phyloP scores from a whole-genome alignment of 129 eudicot genomes.

The Flaveria ramosissima region DNA sequence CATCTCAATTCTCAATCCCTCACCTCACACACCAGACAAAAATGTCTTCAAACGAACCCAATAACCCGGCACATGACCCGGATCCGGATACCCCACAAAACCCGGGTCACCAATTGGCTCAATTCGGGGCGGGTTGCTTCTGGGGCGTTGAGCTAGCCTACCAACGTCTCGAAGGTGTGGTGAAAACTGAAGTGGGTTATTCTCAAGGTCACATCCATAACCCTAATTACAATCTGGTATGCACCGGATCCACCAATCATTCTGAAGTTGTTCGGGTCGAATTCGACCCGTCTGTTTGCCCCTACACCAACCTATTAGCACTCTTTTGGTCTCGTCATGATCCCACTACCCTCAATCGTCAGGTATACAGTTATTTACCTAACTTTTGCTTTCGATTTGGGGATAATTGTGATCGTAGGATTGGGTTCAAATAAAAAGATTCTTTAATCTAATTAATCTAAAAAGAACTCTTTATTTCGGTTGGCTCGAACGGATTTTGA shows the following conservation, averaged over 20 bases:
- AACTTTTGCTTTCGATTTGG: neutral
- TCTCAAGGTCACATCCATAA: constrained; percentile 73
- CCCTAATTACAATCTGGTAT: constrained; percentile 65
- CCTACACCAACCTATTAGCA: constrained; percentile 57
- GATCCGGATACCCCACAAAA: neutral
- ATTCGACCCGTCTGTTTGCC: constrained; percentile 67
- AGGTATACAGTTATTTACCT: constrained; percentile 40
- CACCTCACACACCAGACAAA: neutral
- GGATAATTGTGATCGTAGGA: neutral
- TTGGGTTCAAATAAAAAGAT: too few species aligned
- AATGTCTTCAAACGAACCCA: neutral
- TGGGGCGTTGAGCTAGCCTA: constrained; percentile 12
- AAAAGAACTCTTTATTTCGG: too few species aligned
- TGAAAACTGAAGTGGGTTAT: constrained; percentile 58
- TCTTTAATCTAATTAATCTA: too few species aligned
- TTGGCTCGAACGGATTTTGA: too few species aligned
- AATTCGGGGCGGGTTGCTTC: constrained; percentile 11
- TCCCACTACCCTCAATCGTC: constrained; percentile 93
- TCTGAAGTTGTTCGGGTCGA: constrained; percentile 81
- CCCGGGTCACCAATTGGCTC: neutral
- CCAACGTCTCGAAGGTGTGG: constrained; percentile 5
- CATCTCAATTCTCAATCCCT: neutral
- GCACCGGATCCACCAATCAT: constrained; percentile 81
- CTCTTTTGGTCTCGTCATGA: constrained; percentile 92
- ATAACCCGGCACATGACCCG: constrained; percentile 1